These are phyloP conservation scores for Microbotryomycetes sp. DNA, from an alignment of 1,284 basidiomycete genomes.

Conservation along the genomic window DNA sequence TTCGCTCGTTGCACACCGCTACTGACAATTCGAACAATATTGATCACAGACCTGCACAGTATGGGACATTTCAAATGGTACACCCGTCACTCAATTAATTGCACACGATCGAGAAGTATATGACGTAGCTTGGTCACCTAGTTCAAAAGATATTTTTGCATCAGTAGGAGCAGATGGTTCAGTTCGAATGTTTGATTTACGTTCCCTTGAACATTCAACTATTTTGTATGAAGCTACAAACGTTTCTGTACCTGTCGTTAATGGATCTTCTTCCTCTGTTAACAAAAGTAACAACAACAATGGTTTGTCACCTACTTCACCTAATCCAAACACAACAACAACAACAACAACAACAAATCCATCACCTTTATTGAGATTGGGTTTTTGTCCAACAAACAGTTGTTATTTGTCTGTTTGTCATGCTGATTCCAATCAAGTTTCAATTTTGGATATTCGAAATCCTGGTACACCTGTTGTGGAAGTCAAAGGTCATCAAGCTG, in stretches of 20 bases:
- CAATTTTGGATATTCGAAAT: constrained; percentile 88
- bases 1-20: not conserved
- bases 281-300: constrained; percentile 1
- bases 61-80: constrained; percentile 89
- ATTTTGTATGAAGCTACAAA: constrained; percentile 90
- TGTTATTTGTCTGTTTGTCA: constrained; percentile 92
- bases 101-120: constrained; percentile 94
- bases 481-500: constrained; percentile 66
- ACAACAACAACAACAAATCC: constrained; percentile 41
- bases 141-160: constrained; percentile 96
- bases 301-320: not conserved
- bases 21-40: constrained; percentile 74
- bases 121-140: constrained; percentile 64
- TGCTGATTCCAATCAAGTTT: constrained; percentile 75
- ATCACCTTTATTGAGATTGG: constrained; percentile 69
- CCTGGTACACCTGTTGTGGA: constrained; percentile 90
- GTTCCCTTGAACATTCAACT: constrained; percentile 94
- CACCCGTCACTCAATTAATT: constrained; percentile 82
- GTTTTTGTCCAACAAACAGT: constrained; percentile 76
- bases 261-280: constrained; percentile 51
- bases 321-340: not conserved
- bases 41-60: constrained; percentile 45
- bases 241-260: constrained; percentile 21
- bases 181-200: constrained; percentile 90
- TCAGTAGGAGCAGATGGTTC: constrained; percentile 97